These are phyloP conservation scores for Penicillium sp. DNA, from an alignment of 2,329 filamentous ascomycete genomes.

Conservation along the genomic window DNA sequence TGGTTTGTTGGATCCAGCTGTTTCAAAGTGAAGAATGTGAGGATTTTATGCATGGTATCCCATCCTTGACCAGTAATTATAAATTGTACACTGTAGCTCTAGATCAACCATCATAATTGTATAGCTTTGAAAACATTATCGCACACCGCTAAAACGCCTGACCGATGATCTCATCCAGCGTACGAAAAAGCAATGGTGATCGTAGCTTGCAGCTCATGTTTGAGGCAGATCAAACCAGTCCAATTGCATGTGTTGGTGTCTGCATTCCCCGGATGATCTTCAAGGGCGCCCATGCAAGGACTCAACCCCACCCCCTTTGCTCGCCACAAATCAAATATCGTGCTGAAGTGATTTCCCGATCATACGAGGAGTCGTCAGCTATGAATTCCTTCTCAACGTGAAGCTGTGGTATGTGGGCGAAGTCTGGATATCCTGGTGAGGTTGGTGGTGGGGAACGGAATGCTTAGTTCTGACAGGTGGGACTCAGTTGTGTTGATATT, in stretches of 20 bases:
- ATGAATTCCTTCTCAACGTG: neutral
- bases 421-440: neutral
- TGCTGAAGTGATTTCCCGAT: neutral
- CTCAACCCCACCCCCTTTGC: conserved; percentile 7
- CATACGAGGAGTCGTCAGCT: neutral
- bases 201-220: conserved; percentile 3
- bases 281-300: conserved; percentile 21
- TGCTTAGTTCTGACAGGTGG: neutral
- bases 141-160: no score
- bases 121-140: no score
- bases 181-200: conserved; percentile 4
- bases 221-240: conserved; percentile 8
- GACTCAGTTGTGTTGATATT: no score
- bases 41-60: no score
- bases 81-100: no score
- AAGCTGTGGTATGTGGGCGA: neutral
- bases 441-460: conserved; percentile 3
- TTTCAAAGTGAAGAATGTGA: no score
- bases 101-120: no score
- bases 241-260: conserved; percentile 10
- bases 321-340: conserved; percentile 7
- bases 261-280: conserved; percentile 13
- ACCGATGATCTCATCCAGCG: conserved; percentile 1
- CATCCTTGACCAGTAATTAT: no score
- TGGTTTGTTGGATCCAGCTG: no score